Conservation (phyloP, 1,284 basidiomycete genomes). For the Rhodotorula sp. region DNA sequence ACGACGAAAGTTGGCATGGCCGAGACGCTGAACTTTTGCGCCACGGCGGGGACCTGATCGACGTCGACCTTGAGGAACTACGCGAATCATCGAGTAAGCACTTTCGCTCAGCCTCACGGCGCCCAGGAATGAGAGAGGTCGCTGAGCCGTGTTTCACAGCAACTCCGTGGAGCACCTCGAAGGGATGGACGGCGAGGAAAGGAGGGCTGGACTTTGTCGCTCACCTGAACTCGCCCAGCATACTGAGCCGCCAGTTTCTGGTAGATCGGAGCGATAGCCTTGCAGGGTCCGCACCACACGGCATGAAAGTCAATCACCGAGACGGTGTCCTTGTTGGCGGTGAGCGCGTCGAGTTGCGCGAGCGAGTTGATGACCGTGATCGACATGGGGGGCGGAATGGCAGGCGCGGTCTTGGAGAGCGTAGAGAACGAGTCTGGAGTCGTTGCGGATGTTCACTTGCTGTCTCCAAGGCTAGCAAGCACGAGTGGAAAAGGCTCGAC, state of each 20-base stretch:
- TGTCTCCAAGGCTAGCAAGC: neutral
- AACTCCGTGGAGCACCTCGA: neutral
- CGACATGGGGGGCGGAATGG: constrained; percentile 5
- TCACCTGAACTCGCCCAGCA: constrained; percentile 24
- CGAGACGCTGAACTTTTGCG: constrained; percentile 30
- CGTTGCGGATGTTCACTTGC: neutral
- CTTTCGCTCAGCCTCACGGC: neutral
- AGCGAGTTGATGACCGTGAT: constrained; percentile 24
- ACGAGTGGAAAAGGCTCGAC: neutral
- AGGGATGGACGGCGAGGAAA: neutral
- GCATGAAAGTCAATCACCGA: constrained; percentile 39
- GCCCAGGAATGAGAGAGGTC: neutral
- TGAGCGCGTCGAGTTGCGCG: constrained; percentile 18
- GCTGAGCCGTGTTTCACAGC: neutral
- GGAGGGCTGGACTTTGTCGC: neutral
- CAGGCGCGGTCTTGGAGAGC: neutral
- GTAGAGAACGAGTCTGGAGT: neutral
- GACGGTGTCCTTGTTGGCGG: constrained; percentile 1
- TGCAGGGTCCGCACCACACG: constrained; percentile 22
- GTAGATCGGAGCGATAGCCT: constrained; percentile 36
- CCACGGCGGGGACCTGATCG: constrained; percentile 39
- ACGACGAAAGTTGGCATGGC: constrained; percentile 42
- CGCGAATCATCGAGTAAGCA: neutral
- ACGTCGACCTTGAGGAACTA: constrained; percentile 45
- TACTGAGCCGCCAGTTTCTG: constrained; percentile 28